Evolutionary conservation across 2,329 filamentous ascomycete species (phyloP).

Genomic region (Ceratocystis colombiana): DNA sequence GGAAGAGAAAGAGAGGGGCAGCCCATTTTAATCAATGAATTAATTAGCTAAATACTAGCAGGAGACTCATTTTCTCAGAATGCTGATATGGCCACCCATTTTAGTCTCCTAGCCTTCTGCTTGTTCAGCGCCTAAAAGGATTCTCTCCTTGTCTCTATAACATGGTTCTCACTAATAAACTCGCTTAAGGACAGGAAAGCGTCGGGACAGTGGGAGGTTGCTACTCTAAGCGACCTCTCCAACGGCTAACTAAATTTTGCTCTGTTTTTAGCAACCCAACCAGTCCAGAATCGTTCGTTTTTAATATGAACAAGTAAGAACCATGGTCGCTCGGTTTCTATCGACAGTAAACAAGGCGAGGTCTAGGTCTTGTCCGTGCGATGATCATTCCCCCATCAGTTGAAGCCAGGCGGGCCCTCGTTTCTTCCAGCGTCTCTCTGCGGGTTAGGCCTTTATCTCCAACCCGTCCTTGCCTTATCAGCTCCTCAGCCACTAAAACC

Average conservation of each 20-base stretch:
- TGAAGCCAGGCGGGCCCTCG: neutral
- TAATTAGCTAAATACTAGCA: neutral
- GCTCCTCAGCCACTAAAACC: neutral
- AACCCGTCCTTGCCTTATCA: constrained; percentile 5
- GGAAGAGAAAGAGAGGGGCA: neutral
- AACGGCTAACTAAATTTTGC: too few species aligned
- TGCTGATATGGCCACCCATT: neutral
- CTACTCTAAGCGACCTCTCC: neutral
- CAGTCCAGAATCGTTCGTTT: too few species aligned
- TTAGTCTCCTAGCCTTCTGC: neutral
- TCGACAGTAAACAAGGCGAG: too few species aligned
- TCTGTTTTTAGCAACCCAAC: too few species aligned
- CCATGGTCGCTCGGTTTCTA: too few species aligned
- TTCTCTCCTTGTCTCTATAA: neutral
- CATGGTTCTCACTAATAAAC: neutral
- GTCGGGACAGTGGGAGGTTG: neutral
- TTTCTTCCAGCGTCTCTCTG: neutral
- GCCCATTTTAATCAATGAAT: neutral
- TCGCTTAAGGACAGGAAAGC: neutral
- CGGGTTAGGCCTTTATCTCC: constrained; percentile 3
- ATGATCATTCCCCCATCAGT: too few species aligned
- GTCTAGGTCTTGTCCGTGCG: neutral
- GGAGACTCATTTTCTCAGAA: neutral
- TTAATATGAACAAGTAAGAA: too few species aligned
- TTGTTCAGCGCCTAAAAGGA: constrained; percentile 2